Percentiles rank a stretch among this genome's conserved stretches.
These are phyloP conservation scores for Ophiostoma montium DNA, from an alignment of 2,329 filamentous ascomycete species.

Conservation along the genomic window DNA sequence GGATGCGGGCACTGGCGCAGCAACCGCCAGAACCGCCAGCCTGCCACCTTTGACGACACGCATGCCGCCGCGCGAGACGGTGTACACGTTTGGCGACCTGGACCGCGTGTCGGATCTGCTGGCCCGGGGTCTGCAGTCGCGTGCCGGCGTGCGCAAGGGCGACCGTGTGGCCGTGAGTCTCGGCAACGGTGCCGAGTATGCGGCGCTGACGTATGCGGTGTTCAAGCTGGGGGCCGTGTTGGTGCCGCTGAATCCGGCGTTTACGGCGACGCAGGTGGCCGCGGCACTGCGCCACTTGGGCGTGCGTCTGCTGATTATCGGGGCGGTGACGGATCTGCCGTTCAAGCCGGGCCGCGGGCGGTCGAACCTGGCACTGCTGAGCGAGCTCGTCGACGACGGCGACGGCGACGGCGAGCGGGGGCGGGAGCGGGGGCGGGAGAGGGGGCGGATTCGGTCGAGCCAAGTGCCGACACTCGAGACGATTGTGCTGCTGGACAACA, in stretches of 20 bases:
- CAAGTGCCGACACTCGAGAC: conserved; percentile 53
- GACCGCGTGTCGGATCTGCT: conserved; percentile 64
- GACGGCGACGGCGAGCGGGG: conserved; percentile 17
- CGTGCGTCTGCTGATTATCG: conserved; percentile 63
- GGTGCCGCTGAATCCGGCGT: conserved; percentile 85
- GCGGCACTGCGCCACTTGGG: conserved; percentile 65
- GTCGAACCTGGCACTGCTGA: conserved; percentile 36
- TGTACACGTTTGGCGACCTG: conserved; percentile 60
- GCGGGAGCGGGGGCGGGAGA: too few species aligned
- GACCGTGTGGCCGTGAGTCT: conserved; percentile 76
- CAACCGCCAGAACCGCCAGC: neutral
- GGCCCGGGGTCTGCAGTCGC: conserved; percentile 51
- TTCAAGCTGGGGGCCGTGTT: conserved; percentile 92
- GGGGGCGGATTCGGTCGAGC: conserved; percentile 25
- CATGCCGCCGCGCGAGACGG: conserved; percentile 33
- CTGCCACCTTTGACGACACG: neutral
- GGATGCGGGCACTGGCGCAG: conserved; percentile 5
- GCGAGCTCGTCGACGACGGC: conserved; percentile 25
- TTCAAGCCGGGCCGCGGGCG: conserved; percentile 42
- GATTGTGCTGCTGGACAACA: conserved; percentile 71
- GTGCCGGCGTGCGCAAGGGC: conserved; percentile 60
- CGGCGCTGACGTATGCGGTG: conserved; percentile 71
- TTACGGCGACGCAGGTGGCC: conserved; percentile 65
- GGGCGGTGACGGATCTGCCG: conserved; percentile 75
- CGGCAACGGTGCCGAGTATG: conserved; percentile 75